These are phyloP conservation scores for Escallonia herrerae DNA, from an alignment of 129 eudicot genomes.

Conservation along the genomic window DNA sequence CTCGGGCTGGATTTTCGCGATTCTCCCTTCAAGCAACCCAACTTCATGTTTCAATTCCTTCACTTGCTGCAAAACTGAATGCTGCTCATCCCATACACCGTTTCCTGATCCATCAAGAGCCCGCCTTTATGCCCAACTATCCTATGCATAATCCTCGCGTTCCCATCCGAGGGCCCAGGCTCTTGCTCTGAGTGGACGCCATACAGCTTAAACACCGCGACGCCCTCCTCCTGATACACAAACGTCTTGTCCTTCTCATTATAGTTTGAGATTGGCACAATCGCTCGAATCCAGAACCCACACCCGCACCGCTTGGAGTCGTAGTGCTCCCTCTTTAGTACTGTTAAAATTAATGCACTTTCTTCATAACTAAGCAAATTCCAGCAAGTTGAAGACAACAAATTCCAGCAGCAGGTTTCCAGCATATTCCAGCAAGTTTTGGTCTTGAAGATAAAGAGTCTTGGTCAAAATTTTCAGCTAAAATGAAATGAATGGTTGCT, in stretches of 20 bases:
- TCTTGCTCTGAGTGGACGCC: slow-evolving; percentile 95
- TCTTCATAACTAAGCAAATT: too few relatives aligned
- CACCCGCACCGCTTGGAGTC: slow-evolving; percentile 83
- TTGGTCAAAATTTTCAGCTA: too few relatives aligned
- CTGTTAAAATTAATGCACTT: too few relatives aligned
- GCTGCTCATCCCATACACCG: slow-evolving; percentile 58
- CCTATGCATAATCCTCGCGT: slow-evolving; percentile 90
- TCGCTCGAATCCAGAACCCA: slow-evolving; percentile 82
- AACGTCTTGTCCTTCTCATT: slow-evolving; percentile 93
- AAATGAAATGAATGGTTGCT: too few relatives aligned
- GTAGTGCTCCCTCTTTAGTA: slow-evolving; percentile 81
- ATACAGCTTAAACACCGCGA: slow-evolving; percentile 86
- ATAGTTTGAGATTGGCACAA: slow-evolving; percentile 81
- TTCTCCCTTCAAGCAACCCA: slow-evolving; percentile 61
- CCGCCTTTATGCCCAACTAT: slow-evolving; percentile 82
- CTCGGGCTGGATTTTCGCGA: slow-evolving; percentile 43
- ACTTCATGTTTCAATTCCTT: slow-evolving; percentile 66
- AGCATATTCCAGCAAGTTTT: too few relatives aligned
- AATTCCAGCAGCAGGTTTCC: too few relatives aligned
- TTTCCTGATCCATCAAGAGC: slow-evolving; percentile 55
- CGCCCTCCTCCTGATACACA: slow-evolving; percentile 90
- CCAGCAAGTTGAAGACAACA: too few relatives aligned
- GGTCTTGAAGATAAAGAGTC: too few relatives aligned
- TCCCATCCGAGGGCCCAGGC: slow-evolving; percentile 93
- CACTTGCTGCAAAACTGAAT: slow-evolving; percentile 56